Base-by-base conservation (phyloP, 495 filamentous ascomycete genomes). In the Delitschia confertaspora region DNA sequence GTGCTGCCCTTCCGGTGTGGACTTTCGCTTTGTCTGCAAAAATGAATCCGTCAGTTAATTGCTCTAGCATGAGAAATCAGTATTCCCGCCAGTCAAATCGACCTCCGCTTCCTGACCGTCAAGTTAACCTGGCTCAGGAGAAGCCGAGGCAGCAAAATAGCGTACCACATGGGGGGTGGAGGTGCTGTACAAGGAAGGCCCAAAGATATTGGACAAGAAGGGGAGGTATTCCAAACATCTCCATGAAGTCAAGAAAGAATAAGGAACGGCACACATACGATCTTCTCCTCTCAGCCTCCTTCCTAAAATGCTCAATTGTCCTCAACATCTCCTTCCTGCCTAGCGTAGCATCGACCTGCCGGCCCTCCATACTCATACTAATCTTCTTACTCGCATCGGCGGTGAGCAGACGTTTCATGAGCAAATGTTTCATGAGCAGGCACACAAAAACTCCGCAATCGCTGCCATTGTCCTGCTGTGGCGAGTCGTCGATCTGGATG, bases 391-490 rank as follows among this genome's bases (percentile, higher is more conserved):
- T 74, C 1, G 78, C 74, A 53, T 83, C 79, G 3, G 82, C 84
- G 32, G 68, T 72, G 31, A 99, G 65, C n/a, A 99, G 65, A 33
- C 83, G 71, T 62, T 83, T 85, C 25, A 95, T 62, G 14, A 98
- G 74, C 11, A 99, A 64, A 61, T 94, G 77, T 27, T 83, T 73
- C 88, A 96, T 99, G 42, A 82, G 72, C 51, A 95, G 74, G 61
- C 93, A 96, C 1, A 99, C 93, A 61, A 86, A 95, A 0, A 99
- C 87, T 10, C 93, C 93, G 58, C 93, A 99, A 65, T 96, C 93
- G 49, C 73, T 85, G 39, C 80, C 76, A 54, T 96, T 95, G 49
- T 87, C 83, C 62, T 99, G 93, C 51, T 94, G 82, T 2, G 91
- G 93, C 6, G 76, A 79, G 58, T 96, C 91, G 3, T 79, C 67